Conservation (phyloP, 2,329 filamentous ascomycete species). For the Apiospora rasikravindrae region DNA sequence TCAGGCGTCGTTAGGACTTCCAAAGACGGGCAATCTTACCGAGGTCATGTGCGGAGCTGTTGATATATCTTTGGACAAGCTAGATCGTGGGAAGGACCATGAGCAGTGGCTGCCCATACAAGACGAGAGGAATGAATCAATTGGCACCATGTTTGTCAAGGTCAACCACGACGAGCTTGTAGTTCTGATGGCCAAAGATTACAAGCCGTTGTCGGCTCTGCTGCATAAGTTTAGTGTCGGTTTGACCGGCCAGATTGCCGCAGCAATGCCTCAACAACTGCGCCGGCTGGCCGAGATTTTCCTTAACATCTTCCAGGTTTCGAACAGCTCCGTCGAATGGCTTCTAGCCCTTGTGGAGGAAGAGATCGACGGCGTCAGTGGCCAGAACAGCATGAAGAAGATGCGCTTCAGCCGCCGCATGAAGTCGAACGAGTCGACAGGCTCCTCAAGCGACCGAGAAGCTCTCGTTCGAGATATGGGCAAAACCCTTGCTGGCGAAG, state of each 20-base stretch:
- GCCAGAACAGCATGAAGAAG: conserved; percentile 77
- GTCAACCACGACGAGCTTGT: conserved; percentile 87
- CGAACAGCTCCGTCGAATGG: conserved; percentile 84
- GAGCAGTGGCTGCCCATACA: conserved; percentile 89
- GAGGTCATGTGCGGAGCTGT: conserved; percentile 71
- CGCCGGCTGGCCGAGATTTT: conserved; percentile 84
- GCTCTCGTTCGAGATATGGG: conserved; percentile 77
- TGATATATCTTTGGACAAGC: conserved; percentile 80
- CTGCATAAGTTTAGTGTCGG: conserved; percentile 85
- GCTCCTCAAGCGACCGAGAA: conserved; percentile 69
- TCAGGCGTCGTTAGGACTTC: conserved; percentile 48
- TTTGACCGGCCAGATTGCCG: conserved; percentile 83
- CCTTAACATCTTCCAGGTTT: conserved; percentile 94
- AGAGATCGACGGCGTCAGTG: conserved; percentile 92
- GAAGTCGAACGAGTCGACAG: conserved; percentile 72
- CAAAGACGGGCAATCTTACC: conserved; percentile 48
- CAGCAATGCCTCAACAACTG: conserved; percentile 77
- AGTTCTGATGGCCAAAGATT: conserved; percentile 85
- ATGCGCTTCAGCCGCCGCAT: conserved; percentile 73
- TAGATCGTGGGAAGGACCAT: conserved; percentile 77
- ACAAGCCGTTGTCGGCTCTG: conserved; percentile 80
- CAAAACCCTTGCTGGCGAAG: conserved; percentile 81
- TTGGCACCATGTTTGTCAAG: conserved; percentile 86
- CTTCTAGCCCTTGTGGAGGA: conserved; percentile 92
- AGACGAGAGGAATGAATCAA: conserved; percentile 74